These are phyloP conservation scores for Rhizopogon vesiculosus DNA, from an alignment of 768 basidiomycete genomes.

Conservation along the genomic window DNA sequence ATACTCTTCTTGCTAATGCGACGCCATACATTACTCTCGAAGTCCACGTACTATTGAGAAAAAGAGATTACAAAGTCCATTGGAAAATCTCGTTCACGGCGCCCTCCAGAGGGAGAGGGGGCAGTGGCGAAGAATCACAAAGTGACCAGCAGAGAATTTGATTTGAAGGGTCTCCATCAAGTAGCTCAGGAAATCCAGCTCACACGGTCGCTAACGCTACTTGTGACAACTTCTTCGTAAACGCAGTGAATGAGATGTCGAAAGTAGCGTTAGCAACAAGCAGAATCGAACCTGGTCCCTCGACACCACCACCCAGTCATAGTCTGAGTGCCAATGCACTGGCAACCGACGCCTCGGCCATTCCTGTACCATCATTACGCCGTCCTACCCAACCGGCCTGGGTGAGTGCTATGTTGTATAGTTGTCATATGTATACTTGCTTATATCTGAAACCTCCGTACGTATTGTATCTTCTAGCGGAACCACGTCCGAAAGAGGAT, in stretches of 20 bases:
- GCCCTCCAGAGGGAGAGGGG: no score
- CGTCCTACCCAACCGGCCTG: slow-evolving; percentile 48
- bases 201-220: no score
- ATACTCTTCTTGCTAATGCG: slow-evolving; percentile 61
- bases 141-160: no score
- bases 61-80: slow-evolving; percentile 32
- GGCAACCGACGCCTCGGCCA: slow-evolving; percentile 29
- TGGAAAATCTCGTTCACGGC: no score
- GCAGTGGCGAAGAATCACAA: no score
- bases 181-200: no score
- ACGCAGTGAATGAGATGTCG: no score
- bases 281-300: no score
- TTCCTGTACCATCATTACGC: slow-evolving; percentile 28
- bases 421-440: slow-evolving; percentile 7
- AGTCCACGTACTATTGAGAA: slow-evolving; percentile 46
- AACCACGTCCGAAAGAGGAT: slow-evolving; percentile 70
- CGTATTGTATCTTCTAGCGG: neutral
- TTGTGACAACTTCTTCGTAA: no score
- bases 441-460: slow-evolving; percentile 64
- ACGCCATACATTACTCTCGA: slow-evolving; percentile 57
- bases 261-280: no score
- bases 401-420: slow-evolving; percentile 35
- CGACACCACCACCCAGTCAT: slow-evolving; percentile 33
- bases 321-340: slow-evolving; percentile 32
- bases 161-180: no score